Base-by-base conservation (phyloP, 768 basidiomycete genomes). In the Termitomyces sp. region DNA sequence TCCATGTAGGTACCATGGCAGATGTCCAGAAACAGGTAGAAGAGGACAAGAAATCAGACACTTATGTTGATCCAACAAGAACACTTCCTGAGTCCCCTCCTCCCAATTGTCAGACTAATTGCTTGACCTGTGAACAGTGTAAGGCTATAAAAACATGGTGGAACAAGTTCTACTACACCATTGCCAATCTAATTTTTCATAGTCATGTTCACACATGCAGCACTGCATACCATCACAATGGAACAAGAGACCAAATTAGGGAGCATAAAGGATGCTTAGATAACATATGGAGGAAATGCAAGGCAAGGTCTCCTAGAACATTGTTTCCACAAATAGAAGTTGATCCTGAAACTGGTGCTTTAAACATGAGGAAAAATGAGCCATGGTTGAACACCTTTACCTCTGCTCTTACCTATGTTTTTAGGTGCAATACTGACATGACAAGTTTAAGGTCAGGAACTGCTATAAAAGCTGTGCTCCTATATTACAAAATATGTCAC, bases 401-500 rank as follows among this genome's bases (percentile, higher is more conserved):
- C 10, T 59, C 70, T 9, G 32, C 60, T 0, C 4, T 79, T 0
- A 72, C 74, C 1, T 78, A 77, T 64, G 25, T 77, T 0, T 20
- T 77, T 2, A 43, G 10, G 3, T 76, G 74, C 55, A 80, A 80
- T 55, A 73, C 76, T 5, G 77, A 80, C 67, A 70, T 76, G 0
- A 75, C 76, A 0, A 72, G 72, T 57, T 53, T 80, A 1, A 53
- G 73, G 17, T 78, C 76, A 20, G 78, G 79, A 0, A 80, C 79
- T 4, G 67, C 74, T 0, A 69, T 81, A 1, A 77, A 79, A 54
- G 70, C 75, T 15, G 68, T 77, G 2, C 60, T 79, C 0, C 65
- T 71, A 25, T 67, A 69, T 79, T 0, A 70, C 78, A 5, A 77
- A 82, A 82, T 64, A 71, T 81, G 70, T 81, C 0, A 79, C 76